Evolutionary conservation across 2,329 filamentous ascomycete species (phyloP).

Genomic region (Fusarium drepaniforme): DNA sequence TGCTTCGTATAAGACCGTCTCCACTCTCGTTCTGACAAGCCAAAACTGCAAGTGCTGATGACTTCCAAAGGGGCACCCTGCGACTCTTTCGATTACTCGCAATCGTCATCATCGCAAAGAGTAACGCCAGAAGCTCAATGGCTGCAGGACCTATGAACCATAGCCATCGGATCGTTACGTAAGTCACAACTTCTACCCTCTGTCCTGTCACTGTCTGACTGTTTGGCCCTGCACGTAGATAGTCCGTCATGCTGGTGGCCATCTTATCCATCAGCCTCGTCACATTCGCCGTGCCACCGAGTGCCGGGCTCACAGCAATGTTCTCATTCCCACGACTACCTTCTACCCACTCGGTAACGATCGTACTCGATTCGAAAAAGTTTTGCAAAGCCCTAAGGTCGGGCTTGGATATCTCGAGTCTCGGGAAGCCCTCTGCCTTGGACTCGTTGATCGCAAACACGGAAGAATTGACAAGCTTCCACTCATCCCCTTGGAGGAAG

Average conservation of each 20-base stretch:
- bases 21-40: background rate
- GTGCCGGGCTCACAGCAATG: slow-evolving; percentile 15
- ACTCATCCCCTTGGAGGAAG: background rate
- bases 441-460: background rate
- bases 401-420: background rate
- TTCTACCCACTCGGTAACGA: slow-evolving; percentile 14
- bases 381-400: slow-evolving; percentile 12
- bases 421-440: background rate
- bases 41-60: slow-evolving; percentile 23
- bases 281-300: slow-evolving; percentile 19
- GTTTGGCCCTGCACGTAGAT: slow-evolving; percentile 20
- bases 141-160: slow-evolving; percentile 12
- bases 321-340: slow-evolving; percentile 16
- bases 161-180: slow-evolving; percentile 15
- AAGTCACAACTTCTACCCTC: slow-evolving; percentile 7
- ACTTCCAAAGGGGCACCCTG: slow-evolving; percentile 27
- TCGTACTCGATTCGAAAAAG: slow-evolving; percentile 13
- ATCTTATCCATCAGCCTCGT: slow-evolving; percentile 8
- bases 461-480: background rate
- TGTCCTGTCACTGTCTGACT: background rate
- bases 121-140: slow-evolving; percentile 5
- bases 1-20: background rate
- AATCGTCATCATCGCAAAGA: slow-evolving; percentile 21
- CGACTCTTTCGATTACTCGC: slow-evolving; percentile 5
- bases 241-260: slow-evolving; percentile 27